phyloP scores from a whole-genome alignment of 2,329 filamentous ascomycete species.

The Teratosphaeria gauchensis region DNA sequence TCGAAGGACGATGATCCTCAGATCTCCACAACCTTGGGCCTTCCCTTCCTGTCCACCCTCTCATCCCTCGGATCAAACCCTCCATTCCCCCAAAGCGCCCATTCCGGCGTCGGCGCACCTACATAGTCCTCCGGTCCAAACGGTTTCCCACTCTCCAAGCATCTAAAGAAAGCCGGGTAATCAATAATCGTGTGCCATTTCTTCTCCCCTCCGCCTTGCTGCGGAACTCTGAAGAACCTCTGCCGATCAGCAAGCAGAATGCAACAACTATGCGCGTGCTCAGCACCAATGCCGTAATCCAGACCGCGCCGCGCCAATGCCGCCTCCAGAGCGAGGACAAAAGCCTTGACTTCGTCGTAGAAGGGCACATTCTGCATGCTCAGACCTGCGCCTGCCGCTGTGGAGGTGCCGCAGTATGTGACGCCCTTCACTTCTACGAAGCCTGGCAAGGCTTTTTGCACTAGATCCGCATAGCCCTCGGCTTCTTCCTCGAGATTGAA shows the following conservation, averaged over 20 bases:
- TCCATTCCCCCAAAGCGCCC: constrained; percentile 89
- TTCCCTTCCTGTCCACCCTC: constrained; percentile 75
- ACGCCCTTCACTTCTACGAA: constrained; percentile 96
- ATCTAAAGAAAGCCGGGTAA: constrained; percentile 77
- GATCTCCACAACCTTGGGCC: constrained; percentile 12
- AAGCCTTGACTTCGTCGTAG: constrained; percentile 79
- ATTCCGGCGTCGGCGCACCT: constrained; percentile 70
- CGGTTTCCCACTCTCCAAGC: constrained; percentile 56
- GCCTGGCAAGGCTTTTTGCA: constrained; percentile 76
- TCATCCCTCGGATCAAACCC: constrained; percentile 88
- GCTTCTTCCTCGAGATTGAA: constrained; percentile 96
- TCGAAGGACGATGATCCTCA: background rate
- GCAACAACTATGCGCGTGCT: constrained; percentile 93
- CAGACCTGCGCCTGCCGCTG: constrained; percentile 71
- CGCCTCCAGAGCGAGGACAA: constrained; percentile 64
- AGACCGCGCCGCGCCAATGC: constrained; percentile 62
- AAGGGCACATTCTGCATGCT: constrained; percentile 98
- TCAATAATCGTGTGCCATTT: constrained; percentile 84
- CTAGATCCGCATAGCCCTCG: constrained; percentile 78
- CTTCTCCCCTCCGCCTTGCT: constrained; percentile 44
- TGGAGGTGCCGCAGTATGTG: constrained; percentile 88
- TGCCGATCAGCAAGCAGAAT: constrained; percentile 69
- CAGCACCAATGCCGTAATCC: constrained; percentile 81
- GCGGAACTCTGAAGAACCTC: constrained; percentile 52
- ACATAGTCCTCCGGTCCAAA: constrained; percentile 90